phyloP scores from a whole-genome alignment of 306 rosid species.

The Acacia melanoxylon region DNA sequence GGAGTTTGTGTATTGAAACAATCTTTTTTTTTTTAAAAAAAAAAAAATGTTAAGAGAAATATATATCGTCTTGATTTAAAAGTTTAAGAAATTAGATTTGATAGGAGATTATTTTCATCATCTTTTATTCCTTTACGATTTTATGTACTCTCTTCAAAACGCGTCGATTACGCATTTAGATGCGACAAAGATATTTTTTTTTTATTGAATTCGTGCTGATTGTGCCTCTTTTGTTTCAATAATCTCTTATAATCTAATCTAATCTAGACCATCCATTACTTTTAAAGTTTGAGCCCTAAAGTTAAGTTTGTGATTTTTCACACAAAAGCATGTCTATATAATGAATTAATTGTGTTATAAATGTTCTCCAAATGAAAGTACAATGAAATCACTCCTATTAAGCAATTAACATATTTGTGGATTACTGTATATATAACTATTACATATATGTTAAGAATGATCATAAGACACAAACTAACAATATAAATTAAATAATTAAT shows the following conservation, averaged over 20 bases:
- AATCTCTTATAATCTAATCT: no score
- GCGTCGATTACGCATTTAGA: neutral
- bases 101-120: neutral
- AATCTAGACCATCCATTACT: neutral
- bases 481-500: neutral
- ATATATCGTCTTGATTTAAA: neutral
- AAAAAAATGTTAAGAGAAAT: neutral
- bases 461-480: neutral
- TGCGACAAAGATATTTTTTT: neutral
- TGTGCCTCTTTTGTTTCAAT: no score
- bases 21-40: neutral
- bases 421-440: neutral
- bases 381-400: neutral
- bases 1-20: neutral
- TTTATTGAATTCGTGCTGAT: no score
- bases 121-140: neutral
- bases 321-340: neutral
- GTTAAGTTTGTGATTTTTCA: neutral
- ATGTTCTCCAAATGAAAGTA: neutral
- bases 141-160: neutral
- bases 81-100: neutral
- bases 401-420: neutral
- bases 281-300: neutral
- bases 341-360: neutral
- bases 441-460: neutral